Base-by-base conservation (phyloP, 2,329 filamentous ascomycete species). In the Pyrenochaeta sp. region DNA sequence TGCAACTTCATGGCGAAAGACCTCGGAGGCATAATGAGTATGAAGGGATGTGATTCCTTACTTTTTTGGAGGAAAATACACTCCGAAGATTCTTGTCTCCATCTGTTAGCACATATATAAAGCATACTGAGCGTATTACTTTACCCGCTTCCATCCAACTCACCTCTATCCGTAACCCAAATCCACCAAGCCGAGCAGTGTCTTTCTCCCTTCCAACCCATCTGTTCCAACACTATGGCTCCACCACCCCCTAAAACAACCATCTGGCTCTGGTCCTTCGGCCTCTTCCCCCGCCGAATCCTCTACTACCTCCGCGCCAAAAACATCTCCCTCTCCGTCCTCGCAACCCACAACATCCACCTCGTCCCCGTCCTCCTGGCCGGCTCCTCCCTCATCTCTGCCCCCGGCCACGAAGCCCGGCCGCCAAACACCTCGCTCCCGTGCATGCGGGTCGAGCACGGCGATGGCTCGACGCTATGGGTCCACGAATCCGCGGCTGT, bases 261-360 rank as follows among this genome's bases (percentile, higher is more conserved):
- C 9, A 22, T 61, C 22, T 59, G 49, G 51, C 15, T 61, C 36
- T 61, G 58, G 58, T 51, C 55, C 2, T 48, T 42, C 3, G 55
- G 58, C 23, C 45, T 59, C 21, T 61, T 51, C 34, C 55, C 58
- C 4, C 53, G 53, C 9, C 55, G 55, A 22, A 18, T 61, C 8
- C 19, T 57, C 24, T 59, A 55, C 45, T 59, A 54, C 27, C 31
- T 60, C 17, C 47, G 30, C 41, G 45, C 52, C 15, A 58, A 60
- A 30, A 8, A 20, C 13, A 41, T 60, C 24, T 41, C 44, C 7
- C 35, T 40, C 18, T 41, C 48, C 31, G 17, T n/a, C 9, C 45
- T 60, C 13, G 1, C 20, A 20, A 5, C 34, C 5, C 48, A 52
- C 28, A 48, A 54, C 31, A 55, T 60, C 41, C 9, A 41, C 15